Base-by-base conservation (phyloP, 2,329 filamentous ascomycete genomes). In the Beauveria pseudobassiana region DNA sequence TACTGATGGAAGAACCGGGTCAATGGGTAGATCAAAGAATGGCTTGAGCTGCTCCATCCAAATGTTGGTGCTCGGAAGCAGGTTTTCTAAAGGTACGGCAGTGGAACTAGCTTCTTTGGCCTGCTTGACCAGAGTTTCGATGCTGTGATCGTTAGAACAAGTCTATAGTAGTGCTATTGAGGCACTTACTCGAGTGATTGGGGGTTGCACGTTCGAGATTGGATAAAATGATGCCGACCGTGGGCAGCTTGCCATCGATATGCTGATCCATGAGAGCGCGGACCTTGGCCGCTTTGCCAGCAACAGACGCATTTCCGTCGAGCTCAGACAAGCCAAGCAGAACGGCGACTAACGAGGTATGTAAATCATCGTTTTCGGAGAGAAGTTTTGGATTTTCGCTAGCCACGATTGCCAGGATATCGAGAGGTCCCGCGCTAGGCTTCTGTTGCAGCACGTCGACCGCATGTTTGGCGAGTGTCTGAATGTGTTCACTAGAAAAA, bases 1-100 rank as follows among this genome's bases (percentile, higher is more conserved):
- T 93, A 2, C 88, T 90, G 5, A 96, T 83, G 0, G 90, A 85
- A 96, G 74, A 0, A 90, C 87, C 5, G 83, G 78, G 63, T 84
- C 83, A 2, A 86, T 81, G 1, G 76, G 67, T 1, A 74, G 69
- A 34, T 78, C 71, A 6, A 89, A 73, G 62, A 91, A 72, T 18
- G 69, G 70, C 1, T 64, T 65, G 80, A 96, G 73, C 16, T 89
- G 82, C 16, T 78, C 67, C 67, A 82, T 79, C 92, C 93, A 97
- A 10, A 83, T 74, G 2, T 80, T 75, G 0, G 78, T 75, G 65
- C 81, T 81, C 0, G 91, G 91, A 43, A 95, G 77, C 5, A 93
- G 73, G 12, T 80, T 77, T 63, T 77, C 72, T 1, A 71, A 64
- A 0, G 69, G 64, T 9, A 69, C 68, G 3, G 66, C 65, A 1